A percentile compares a stretch with the other conserved stretches of the same genome.
These are phyloP conservation scores for Neofusicoccum kwambonambiense DNA, from an alignment of 2,329 filamentous ascomycete genomes.

Conservation along the genomic window DNA sequence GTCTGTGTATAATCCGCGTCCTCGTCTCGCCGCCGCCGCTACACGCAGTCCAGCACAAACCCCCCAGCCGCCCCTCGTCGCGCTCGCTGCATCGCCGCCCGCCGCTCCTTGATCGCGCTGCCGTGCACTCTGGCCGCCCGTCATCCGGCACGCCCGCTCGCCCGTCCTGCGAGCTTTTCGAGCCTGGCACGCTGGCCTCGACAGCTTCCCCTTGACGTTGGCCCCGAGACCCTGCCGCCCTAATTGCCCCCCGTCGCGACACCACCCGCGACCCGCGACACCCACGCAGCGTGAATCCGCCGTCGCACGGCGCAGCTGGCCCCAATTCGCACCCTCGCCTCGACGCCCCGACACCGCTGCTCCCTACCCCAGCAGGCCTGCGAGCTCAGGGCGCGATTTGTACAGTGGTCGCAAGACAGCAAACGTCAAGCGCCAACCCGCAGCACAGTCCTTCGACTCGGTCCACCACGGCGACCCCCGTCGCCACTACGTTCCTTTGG, in stretches of 20 bases:
- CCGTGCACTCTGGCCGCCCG: background rate
- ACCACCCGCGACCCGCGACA: background rate
- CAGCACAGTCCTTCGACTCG: constrained; percentile 11
- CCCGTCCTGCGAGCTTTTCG: background rate
- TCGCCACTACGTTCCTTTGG: constrained; percentile 42
- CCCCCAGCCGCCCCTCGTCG: background rate
- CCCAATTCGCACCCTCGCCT: background rate
- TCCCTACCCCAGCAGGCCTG: constrained; percentile 30
- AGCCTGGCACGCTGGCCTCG: background rate
- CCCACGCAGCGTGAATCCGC: background rate
- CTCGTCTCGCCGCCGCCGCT: background rate
- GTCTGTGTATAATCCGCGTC: constrained; percentile 16
- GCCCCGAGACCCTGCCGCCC: constrained; percentile 7
- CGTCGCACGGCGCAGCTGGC: background rate
- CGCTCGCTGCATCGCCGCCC: background rate
- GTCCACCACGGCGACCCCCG: constrained; percentile 28
- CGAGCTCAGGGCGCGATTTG: constrained; percentile 24
- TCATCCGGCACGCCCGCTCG: background rate
- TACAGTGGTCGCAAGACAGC: constrained; percentile 22
- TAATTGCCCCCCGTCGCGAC: constrained; percentile 8
- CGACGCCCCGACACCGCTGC: constrained; percentile 11
- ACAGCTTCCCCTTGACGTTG: constrained; percentile 13
- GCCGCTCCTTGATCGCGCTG: constrained; percentile 9
- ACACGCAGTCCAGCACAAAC: background rate
- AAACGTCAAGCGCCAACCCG: constrained; percentile 10